Evolutionary conservation across 192 early-diverging fungal species (phyloP), one percentile per base, ranked within the genome.

Genomic region (Globomyces pollinis-pini): DNA sequence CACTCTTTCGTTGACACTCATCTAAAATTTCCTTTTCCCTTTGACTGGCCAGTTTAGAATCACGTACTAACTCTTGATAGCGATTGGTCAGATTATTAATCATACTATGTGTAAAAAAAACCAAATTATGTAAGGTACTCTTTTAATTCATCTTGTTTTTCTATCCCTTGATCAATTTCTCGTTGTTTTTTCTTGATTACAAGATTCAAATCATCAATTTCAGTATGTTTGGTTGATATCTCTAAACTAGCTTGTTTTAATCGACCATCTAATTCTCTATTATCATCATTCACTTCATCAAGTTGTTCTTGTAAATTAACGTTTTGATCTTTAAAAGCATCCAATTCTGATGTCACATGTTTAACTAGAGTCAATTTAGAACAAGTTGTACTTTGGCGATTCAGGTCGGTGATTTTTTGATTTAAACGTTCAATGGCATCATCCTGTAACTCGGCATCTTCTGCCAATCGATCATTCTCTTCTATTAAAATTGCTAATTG

Each of bases 1-100:
- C 69, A 8, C 34, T 29, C 49, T 73, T 57, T 1, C 53, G 35
- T 30, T 67, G 59, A 1, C 75, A 20, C 26, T 58, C 59, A 8
- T 63, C 57, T 12, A 79, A 41, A 35, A 73, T 38, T 38, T 72
- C 66, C 16, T 62, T 54, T 49, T 79, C 77, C 13, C 77, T 20
- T 3, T 30, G 26, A 9, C 68, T 65, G 1, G 64, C 20, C 0
- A 38, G 18, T 20, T 57, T 28, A 2, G 77, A 18, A 21, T 79
- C 77, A 20, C 45, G 47, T 6, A 79, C 60, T 38, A 65, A 61
- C 7, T 52, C 49, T 28, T 71, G 69, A 41, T 79, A 75, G 50
- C 68, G 49, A 16, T 53, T 43, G 8, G 73, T 66, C 20, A 79
- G 26, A 34, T 75, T 63, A 5, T 20, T 24, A 20, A 47, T 13